A percentile compares a stretch with the other conserved stretches of the same genome.
Evolutionary conservation across 1,284 basidiomycete genomes (phyloP).

Genomic region (Leucoagaricus sp.): DNA sequence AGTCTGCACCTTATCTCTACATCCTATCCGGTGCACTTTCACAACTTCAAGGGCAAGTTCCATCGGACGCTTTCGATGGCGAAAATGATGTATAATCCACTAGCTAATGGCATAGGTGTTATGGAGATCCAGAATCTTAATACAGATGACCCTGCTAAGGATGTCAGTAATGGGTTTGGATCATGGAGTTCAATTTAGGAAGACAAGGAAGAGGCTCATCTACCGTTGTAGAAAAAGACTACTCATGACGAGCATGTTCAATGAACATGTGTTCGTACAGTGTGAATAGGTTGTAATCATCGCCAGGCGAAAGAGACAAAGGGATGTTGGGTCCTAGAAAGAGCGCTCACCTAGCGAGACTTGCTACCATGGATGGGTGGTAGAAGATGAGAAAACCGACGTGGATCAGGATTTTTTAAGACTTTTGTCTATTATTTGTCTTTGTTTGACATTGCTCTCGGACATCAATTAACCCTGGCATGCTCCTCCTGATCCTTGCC

Average conservation of each 20-base stretch:
- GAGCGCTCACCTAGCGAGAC: too few relatives aligned
- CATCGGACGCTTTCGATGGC: conserved; percentile 72
- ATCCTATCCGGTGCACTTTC: conserved; percentile 74
- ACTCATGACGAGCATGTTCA: conserved; percentile 33
- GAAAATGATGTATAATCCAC: conserved; percentile 36
- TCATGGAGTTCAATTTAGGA: conserved; percentile 13
- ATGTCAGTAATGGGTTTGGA: conserved; percentile 5
- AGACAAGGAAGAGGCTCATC: conserved; percentile 48
- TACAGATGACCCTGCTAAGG: not conserved
- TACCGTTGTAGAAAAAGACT: conserved; percentile 54
- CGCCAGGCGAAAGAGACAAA: not conserved
- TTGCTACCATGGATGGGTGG: too few relatives aligned
- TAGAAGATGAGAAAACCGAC: too few relatives aligned
- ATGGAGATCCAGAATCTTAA: not conserved
- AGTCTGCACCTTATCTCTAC: conserved; percentile 73
- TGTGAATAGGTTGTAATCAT: conserved; percentile 46
- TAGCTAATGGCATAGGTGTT: not conserved
- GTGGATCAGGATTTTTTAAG: too few relatives aligned
- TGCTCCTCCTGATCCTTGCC: too few relatives aligned
- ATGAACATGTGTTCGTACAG: conserved; percentile 44
- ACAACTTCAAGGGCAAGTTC: conserved; percentile 77
- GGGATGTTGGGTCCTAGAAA: not conserved
- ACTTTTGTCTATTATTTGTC: too few relatives aligned
- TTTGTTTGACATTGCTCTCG: too few relatives aligned
- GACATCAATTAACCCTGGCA: too few relatives aligned